Base-by-base conservation (phyloP, 371 early-diverging fungal genomes). In the Mortierella sp. region DNA sequence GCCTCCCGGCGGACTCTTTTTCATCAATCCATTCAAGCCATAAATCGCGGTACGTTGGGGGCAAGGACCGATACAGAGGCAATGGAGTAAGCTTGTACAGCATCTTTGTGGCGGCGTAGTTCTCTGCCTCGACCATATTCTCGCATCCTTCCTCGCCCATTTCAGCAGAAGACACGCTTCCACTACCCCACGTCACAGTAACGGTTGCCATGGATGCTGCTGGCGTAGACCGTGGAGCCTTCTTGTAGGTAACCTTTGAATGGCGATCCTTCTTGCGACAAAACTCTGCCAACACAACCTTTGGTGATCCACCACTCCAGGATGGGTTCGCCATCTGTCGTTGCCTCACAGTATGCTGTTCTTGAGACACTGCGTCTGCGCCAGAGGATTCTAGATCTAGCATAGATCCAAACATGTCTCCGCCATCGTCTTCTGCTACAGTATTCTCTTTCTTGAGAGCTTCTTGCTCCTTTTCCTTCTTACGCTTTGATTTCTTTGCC, bases 31-130 rank as follows among this genome's bases (percentile, higher is more conserved):
- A 90, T 39, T 84, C 85, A 10, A 83, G 51, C 95, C 94, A 95
- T 5, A 93, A n/a, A 24, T 93, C 91, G 52, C 89, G 88, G 68
- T 87, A 93, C 16, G 86, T 70, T 0, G 88, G 84, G 1, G 94
- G 93, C n/a, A 95, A 73, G 9, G 84, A 77, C 20, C 88, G 84
- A 64, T 92, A 89, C 9, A 90, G 45, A 0, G 91, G 89, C n/a
- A 88, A 77, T 0, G 80, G 65, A 1, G 89, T 80, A 32, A 93
- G 61, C 0, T 78, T 74, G 66, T 87, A 91, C 2, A 93, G 72
- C 39, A 91, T 89, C 35, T 79, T 66, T 1, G 87, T 88, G 9
- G 94, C 86, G 9, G 87, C 89, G 57, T 88, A 88, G 45, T 91
- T 87, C 54, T 91, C 90, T 0, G 93, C 92, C 62, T 89, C 90